Evolutionary conservation across 2,329 filamentous ascomycete genomes (phyloP).

Genomic region (Clathrospora elynae): DNA sequence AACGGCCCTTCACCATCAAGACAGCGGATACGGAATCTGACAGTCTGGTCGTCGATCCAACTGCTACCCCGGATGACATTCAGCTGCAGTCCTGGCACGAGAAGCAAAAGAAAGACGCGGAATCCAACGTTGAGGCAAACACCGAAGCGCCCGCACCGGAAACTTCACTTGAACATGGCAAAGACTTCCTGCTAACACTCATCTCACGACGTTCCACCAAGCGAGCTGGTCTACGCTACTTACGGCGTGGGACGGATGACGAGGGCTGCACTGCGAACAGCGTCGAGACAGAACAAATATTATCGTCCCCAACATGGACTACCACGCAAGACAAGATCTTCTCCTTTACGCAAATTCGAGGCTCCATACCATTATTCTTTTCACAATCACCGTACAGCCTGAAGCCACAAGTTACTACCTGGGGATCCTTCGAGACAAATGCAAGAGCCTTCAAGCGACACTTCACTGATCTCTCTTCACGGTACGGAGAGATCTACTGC

Average conservation of each 20-base stretch:
- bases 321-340: conserved; percentile 64
- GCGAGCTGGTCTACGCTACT: conserved; percentile 84
- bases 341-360: conserved; percentile 85
- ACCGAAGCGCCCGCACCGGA: conserved; percentile 35
- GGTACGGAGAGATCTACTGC: conserved; percentile 78
- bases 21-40: conserved; percentile 44
- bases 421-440: conserved; percentile 81
- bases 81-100: conserved; percentile 41
- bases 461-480: conserved; percentile 69
- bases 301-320: conserved; percentile 73
- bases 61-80: conserved; percentile 43
- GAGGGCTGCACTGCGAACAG: conserved; percentile 85
- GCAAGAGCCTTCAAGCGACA: conserved; percentile 78
- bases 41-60: conserved; percentile 43
- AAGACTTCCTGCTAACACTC: conserved; percentile 77
- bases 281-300: conserved; percentile 93
- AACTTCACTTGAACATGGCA: conserved; percentile 39
- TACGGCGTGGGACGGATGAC: conserved; percentile 88
- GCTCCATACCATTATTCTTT: conserved; percentile 93
- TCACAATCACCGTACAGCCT: conserved; percentile 93
- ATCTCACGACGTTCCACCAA: conserved; percentile 89
- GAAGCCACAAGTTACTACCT: conserved; percentile 81
- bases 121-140: conserved; percentile 17
- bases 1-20: conserved; percentile 77
- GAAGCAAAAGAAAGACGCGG: conserved; percentile 36